Evolutionary conservation across 1,284 basidiomycete genomes (phyloP).

Genomic region (Cryptococcus neoformans): DNA sequence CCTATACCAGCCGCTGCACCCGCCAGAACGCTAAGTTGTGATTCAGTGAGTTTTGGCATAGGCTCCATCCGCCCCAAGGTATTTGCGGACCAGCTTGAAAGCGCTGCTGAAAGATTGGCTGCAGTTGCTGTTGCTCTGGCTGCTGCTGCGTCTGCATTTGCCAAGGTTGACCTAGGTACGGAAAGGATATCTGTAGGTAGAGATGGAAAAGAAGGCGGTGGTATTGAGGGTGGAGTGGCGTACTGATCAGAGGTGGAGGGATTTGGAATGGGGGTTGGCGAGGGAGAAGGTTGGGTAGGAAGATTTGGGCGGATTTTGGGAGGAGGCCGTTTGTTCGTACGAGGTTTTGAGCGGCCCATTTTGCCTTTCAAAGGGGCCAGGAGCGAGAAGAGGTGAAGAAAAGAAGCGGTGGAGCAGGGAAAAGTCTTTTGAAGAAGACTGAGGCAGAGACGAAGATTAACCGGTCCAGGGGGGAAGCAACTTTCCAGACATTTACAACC

Average conservation of each 20-base stretch:
- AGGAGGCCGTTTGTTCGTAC: conserved; percentile 40
- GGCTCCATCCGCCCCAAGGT: conserved; percentile 34
- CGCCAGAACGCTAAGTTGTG: conserved; percentile 39
- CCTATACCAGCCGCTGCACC: conserved; percentile 40
- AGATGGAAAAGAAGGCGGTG: neutral
- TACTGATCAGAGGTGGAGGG: neutral
- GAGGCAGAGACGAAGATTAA: neutral
- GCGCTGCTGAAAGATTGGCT: conserved; percentile 18
- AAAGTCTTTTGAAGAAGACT: neutral
- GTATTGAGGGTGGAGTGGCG: neutral
- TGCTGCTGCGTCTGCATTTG: neutral
- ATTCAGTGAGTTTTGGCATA: conserved; percentile 34
- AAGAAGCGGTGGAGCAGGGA: neutral
- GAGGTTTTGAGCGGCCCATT: conserved; percentile 46
- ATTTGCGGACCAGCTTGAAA: conserved; percentile 39
- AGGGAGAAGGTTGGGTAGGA: conserved; percentile 6
- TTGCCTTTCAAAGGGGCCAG: neutral
- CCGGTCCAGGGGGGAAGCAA: no score
- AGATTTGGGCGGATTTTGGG: conserved; percentile 24
- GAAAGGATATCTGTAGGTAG: conserved; percentile 1
- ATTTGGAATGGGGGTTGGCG: neutral
- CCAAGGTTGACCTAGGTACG: conserved; percentile 3
- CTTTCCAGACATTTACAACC: no score
- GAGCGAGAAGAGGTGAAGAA: neutral
- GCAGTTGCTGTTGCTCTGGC: neutral